Base-by-base conservation (phyloP, 1,139 yeast species). In the Candida dubliniensis region DNA sequence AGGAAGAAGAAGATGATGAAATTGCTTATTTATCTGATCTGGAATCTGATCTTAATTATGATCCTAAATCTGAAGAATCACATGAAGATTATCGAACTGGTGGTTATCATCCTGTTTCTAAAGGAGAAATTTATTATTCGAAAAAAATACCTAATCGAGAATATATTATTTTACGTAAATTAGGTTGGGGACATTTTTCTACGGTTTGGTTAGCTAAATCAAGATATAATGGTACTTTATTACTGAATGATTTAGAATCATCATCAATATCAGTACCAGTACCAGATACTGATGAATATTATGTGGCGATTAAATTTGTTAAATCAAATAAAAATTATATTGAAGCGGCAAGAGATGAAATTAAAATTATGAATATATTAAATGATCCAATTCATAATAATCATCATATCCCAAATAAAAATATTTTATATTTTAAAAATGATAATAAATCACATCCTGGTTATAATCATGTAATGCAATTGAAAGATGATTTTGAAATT, bases 181-280 rank as follows among this genome's bases (percentile, higher is more conserved):
- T 72, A 12, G 96, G 96, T 7, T 87, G 96, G 95, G 96, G 96
- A 37, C 95, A 88, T 61, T 88, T 88, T 58, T 82, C 90, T 30
- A 87, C 96, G 1, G 96, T 88, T 30, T 88, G 96, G 96, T 70
- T 88, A 25, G 93, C 95, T 8, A 61, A 71, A 39, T 66, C 66
- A 42, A 60, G 67, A 51, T 67, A 59, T 49, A 64, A 60, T 43
- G 60, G 39, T 3, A 34, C 38, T 15, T 40, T 48, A 14, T 31
- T 26, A n/a, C 18, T 25, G n/a, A n/a, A n/a, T n/a, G 43, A 37
- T n/a, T 13, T 13, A 29, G 46, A 39, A 23, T 9, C 33, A 11
- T 13, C 33, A 9, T 7, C n/a, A n/a, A n/a, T n/a, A n/a, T n/a
- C n/a, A n/a, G n/a, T n/a, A n/a, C n/a, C n/a, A n/a, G n/a, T 27